A percentile compares a stretch with the other conserved stretches of the same genome.
These are phyloP conservation scores for Rachicladosporium sp. DNA, from an alignment of 2,329 filamentous ascomycete species.

Conservation along the genomic window DNA sequence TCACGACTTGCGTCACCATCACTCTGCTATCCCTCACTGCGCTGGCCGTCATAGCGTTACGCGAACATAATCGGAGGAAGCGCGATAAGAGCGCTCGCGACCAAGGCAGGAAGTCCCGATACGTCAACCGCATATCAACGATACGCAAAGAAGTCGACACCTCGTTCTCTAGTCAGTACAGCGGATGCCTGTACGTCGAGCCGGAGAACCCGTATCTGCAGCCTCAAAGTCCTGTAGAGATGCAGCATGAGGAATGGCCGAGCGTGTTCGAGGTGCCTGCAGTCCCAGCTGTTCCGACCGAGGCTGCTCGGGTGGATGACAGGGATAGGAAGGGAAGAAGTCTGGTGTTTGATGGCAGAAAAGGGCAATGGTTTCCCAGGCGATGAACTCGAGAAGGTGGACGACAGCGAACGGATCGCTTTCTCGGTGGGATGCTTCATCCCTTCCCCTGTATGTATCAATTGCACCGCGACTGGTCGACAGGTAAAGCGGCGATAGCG, in stretches of 20 bases:
- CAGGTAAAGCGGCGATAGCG: no score
- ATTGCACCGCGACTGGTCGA: no score
- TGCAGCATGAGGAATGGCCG: constrained; percentile 8
- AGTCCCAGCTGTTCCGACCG: constrained; percentile 4
- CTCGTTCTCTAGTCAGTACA: constrained; percentile 12
- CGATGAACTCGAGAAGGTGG: no score
- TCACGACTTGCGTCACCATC: constrained; percentile 12
- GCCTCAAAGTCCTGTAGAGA: constrained; percentile 15
- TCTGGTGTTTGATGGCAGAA: constrained; percentile 16
- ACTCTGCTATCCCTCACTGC: constrained; percentile 13
- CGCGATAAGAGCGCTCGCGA: constrained; percentile 8
- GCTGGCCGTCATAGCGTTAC: constrained; percentile 11
- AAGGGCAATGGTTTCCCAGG: constrained; percentile 4
- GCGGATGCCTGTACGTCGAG: constrained; percentile 11
- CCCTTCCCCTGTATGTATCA: no score
- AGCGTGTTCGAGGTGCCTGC: constrained; percentile 15
- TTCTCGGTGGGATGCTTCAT: no score
- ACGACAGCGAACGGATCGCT: no score
- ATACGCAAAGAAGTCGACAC: constrained; percentile 17
- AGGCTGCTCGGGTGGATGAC: constrained; percentile 1
- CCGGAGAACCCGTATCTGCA: constrained; percentile 19
- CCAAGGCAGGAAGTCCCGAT: constrained; percentile 15
- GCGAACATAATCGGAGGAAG: constrained; percentile 8
- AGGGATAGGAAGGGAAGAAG: constrained; percentile 10
- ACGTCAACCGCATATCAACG: constrained; percentile 13